phyloP scores from a whole-genome alignment of 805 yeast genomes.

The Millerozyma miso region DNA sequence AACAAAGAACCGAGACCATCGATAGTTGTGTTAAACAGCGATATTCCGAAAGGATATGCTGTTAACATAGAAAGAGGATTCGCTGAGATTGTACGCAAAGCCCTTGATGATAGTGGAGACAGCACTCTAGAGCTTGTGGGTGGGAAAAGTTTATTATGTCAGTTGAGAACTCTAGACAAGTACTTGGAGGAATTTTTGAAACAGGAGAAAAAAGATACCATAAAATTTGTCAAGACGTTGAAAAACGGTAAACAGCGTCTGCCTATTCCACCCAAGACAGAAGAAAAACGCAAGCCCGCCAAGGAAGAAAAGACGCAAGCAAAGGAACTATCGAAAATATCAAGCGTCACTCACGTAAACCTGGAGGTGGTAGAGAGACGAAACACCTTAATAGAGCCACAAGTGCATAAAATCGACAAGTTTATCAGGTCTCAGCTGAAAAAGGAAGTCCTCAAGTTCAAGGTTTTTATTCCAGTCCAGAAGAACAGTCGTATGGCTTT shows the following conservation, averaged over 20 bases:
- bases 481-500: constrained; percentile 1
- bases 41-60: constrained; percentile 66
- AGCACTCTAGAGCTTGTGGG: constrained; percentile 31
- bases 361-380: background rate
- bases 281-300: background rate
- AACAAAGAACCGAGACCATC: constrained; percentile 39
- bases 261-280: background rate
- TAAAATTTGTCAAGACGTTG: constrained; percentile 49
- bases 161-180: constrained; percentile 51
- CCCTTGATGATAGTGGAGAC: constrained; percentile 17
- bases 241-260: background rate
- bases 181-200: constrained; percentile 56
- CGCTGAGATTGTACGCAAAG: constrained; percentile 34
- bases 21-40: constrained; percentile 56
- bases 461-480: constrained; percentile 12
- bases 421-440: background rate
- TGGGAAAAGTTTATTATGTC: constrained; percentile 51
- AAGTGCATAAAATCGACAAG: constrained; percentile 1
- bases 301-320: background rate
- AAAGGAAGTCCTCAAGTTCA: background rate
- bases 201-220: constrained; percentile 55
- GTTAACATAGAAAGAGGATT: constrained; percentile 67
- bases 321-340: background rate
- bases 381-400: background rate
- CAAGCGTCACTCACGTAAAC: background rate